Base-by-base conservation (phyloP, 2,329 filamentous ascomycete genomes). In the Talaromyces sp. region DNA sequence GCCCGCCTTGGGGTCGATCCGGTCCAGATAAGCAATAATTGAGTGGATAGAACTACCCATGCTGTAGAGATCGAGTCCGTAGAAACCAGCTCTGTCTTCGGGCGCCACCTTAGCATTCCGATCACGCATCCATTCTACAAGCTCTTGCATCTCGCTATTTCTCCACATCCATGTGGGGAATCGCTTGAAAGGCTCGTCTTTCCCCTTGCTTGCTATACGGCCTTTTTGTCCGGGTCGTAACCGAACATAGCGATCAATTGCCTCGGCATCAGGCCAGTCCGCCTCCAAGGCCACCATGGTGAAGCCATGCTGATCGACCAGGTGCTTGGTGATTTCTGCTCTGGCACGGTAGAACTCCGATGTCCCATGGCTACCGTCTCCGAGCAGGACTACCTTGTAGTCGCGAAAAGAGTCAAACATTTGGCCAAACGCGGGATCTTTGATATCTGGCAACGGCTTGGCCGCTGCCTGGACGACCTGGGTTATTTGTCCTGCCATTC, bases 101-200 rank as follows among this genome's bases (percentile, higher is more conserved):
- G 66, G 60, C 1, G 74, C 68, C 1, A 73, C 63, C 2, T 62
- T 62, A 3, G 69, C 66, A 59, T 81, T 82, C 63, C 74, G 74
- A 21, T 75, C 66, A 6, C 80, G 74, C 69, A 83, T 72, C 81
- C 81, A 84, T 65, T 82, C 78, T 11, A 80, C 75, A 54, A 83
- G 78, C 2, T 75, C 74, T 59, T 81, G 78, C 64, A 82, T 76
- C 63, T 83, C 81, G 14, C 70, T 68, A 62, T 83, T 83, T 11
- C 81, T 75, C 81, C 81, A 83, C 81, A 83, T 83, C 81, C 81
- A 83, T 3, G 76, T 80, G 14, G 81, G 81, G 54, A 83, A 83
- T 27, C 80, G 74, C 43, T 78, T 71, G 65, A 83, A 83, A 6
- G 76, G 72, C 41, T 75, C 73, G 12, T 75, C 68, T 6, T 68